Conservation (phyloP, 176 grass and related monocot species). For the Carex kokanica region DNA sequence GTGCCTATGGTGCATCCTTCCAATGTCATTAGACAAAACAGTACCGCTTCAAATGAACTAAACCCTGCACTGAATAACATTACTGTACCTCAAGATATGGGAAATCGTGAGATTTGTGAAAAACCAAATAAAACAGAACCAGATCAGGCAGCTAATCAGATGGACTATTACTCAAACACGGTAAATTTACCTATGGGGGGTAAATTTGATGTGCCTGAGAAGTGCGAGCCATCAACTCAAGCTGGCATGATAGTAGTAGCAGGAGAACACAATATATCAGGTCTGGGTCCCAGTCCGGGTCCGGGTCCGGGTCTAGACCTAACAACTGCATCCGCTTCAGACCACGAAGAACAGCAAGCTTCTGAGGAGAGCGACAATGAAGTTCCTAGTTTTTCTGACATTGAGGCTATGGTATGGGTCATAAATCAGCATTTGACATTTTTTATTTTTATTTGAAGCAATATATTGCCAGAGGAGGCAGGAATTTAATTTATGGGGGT, state of each 20-base stretch:
- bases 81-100: neutral
- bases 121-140: neutral
- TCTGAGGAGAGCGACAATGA: constrained; percentile 25
- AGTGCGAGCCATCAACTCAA: neutral
- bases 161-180: neutral
- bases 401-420: constrained; percentile 24
- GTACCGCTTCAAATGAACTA: constrained; percentile 17
- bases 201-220: constrained; percentile 2
- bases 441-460: neutral
- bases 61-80: constrained; percentile 9
- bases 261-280: neutral
- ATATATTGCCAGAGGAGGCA: neutral
- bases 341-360: constrained; percentile 9
- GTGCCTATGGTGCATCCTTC: neutral
- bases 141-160: constrained; percentile 11
- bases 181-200: neutral
- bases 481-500: too few species aligned
- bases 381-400: constrained; percentile 23
- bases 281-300: neutral
- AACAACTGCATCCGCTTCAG: constrained; percentile 16
- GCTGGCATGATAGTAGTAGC: neutral
- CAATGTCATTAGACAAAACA: constrained; percentile 21
- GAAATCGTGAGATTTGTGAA: constrained; percentile 6
- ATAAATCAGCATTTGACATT: neutral
- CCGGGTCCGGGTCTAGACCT: constrained; percentile 1